Evolutionary conservation across 176 grass and related monocot genomes (phyloP).

Genomic region (Aechmea fasciata): DNA sequence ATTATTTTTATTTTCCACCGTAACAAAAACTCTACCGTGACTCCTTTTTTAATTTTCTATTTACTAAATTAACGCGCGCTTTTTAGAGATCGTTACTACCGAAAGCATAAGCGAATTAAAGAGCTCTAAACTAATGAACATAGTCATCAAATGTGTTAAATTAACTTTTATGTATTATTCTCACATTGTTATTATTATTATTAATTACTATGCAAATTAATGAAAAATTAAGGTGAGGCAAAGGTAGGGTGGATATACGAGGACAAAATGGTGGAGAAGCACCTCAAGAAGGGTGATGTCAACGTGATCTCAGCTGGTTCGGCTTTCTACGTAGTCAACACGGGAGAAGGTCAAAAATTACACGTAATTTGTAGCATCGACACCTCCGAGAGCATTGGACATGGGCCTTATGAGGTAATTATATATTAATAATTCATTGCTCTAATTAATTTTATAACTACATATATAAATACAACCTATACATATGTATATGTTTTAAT

Average conservation of each 20-base stretch:
- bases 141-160: not conserved
- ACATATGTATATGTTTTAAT: not conserved
- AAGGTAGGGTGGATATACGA: constrained; percentile 70
- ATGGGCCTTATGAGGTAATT: constrained; percentile 46
- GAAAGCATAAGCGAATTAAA: no score
- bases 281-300: constrained; percentile 83
- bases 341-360: constrained; percentile 49
- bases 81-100: no score
- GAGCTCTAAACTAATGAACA: no score
- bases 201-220: not conserved
- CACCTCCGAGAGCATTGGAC: constrained; percentile 53
- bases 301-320: constrained; percentile 67
- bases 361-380: constrained; percentile 82
- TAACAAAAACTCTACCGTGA: no score
- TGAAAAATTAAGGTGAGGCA: constrained; percentile 37
- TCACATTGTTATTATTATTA: not conserved
- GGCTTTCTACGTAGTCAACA: constrained; percentile 80
- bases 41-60: no score
- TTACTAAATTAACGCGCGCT: no score
- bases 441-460: no score
- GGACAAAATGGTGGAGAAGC: constrained; percentile 54
- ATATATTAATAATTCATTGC: not conserved
- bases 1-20: no score
- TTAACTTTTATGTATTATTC: not conserved
- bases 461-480: not conserved